Percentiles rank a stretch among this genome's conserved stretches.
Conservation (phyloP, 164 flowering plant species). For the Magnolia changhungtana region DNA sequence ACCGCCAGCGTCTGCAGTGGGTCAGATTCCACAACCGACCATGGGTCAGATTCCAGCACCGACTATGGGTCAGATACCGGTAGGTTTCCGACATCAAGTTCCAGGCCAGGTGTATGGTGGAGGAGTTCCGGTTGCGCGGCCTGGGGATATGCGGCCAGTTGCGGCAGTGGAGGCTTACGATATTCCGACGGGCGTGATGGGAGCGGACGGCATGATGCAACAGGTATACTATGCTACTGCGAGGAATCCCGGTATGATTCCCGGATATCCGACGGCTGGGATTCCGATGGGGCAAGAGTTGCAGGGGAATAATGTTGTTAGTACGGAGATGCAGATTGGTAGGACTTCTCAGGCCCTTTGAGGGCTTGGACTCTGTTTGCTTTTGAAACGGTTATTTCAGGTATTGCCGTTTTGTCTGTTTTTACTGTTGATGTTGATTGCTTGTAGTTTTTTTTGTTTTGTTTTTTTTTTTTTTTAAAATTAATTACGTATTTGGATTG, state of each 20-base stretch:
- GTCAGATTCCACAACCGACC: slow-evolving; percentile 28
- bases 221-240: slow-evolving; percentile 42
- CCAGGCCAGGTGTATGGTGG: slow-evolving; percentile 48
- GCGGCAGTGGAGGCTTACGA: slow-evolving; percentile 23
- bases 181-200: slow-evolving; percentile 16
- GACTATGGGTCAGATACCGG: slow-evolving; percentile 33
- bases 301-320: neutral
- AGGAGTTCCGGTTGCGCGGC: slow-evolving; percentile 9
- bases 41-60: slow-evolving; percentile 14
- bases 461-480: too few relatives aligned
- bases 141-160: slow-evolving; percentile 24
- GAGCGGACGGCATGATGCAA: slow-evolving; percentile 32
- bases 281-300: slow-evolving; percentile 34
- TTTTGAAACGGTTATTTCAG: neutral
- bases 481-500: too few relatives aligned
- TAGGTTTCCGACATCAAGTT: slow-evolving; percentile 31
- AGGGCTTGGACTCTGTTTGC: neutral
- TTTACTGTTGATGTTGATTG: too few relatives aligned
- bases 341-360: slow-evolving; percentile 14
- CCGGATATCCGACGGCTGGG: slow-evolving; percentile 34
- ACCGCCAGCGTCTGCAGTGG: slow-evolving; percentile 20
- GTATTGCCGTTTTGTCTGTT: neutral
- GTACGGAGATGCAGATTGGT: slow-evolving; percentile 28
- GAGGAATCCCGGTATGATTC: slow-evolving; percentile 33
- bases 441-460: too few relatives aligned